Base-by-base conservation (phyloP, 1,284 basidiomycete genomes). In the Laetiporus sulphureus region DNA sequence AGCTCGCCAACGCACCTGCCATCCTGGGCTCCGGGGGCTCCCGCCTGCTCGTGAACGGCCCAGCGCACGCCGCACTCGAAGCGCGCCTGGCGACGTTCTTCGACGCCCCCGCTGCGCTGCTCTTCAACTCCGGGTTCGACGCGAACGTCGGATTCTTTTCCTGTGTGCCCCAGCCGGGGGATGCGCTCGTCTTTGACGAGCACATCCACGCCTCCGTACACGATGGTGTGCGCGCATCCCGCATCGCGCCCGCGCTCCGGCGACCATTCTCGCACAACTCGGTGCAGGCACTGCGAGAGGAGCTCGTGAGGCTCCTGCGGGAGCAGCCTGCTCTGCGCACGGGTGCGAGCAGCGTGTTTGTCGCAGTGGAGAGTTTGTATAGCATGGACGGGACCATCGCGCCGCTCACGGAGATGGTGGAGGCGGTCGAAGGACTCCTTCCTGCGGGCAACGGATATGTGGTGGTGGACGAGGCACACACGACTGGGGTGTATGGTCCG, bases 41-140 rank as follows among this genome's bases (percentile, higher is more conserved):
- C 10, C 74, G 95, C 7, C 71, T 98, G 1, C 76, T 97, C n/a
- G 88, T 92, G 45, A 90, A 92, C 58, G 75, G 79, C 0, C 61
- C 68, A 5, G 68, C 75, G 1, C 91, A 95, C 61, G 65, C 66
- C 19, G 65, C 68, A 2, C 71, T 95, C 38, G 91, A 95, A 60
- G 60, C 62, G 5, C 75, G 87, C 0, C 70, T 93, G 16, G 64
- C 69, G 0, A 46, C 36, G 1, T 86, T 90, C 62, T 90, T 93
- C 64, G 52, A 62, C 20, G 68, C 76, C 3, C 76, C 77, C 21
- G 66, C 78, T 0, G 89, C 87, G 0, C 69, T 98, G 10, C 72
- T 98, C 13, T 97, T 96, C 77, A 95, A 93, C 62, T 92, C 89
- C 0, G 95, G 94, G 0, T 97, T 86, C 63, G 93, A 97, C 62